Evolutionary conservation across 1,284 basidiomycete species (phyloP).

Genomic region (Irpex sp.): DNA sequence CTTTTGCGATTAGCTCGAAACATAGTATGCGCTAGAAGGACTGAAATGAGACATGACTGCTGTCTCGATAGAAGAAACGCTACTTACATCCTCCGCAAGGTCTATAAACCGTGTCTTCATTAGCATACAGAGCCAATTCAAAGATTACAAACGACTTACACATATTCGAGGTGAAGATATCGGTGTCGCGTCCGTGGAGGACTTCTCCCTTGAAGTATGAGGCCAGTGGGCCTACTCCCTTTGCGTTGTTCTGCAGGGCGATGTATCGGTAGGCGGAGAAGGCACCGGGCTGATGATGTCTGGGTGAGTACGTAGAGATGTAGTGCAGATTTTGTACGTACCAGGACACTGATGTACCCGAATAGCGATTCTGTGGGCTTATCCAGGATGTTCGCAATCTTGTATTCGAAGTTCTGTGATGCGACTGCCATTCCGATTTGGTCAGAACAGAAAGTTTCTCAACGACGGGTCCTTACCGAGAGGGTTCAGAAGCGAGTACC

Average conservation of each 20-base stretch:
- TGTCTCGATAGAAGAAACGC: neutral
- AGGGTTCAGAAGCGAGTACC: constrained; percentile 80
- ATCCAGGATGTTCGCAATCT: constrained; percentile 90
- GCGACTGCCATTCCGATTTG: constrained; percentile 53
- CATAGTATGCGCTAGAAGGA: constrained; percentile 82
- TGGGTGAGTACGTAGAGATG: neutral
- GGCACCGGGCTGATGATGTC: constrained; percentile 73
- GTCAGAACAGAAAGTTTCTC: no score
- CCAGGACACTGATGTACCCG: constrained; percentile 72
- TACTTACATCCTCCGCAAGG: constrained; percentile 78
- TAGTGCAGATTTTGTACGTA: neutral
- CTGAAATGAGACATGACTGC: constrained; percentile 3
- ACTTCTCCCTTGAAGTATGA: constrained; percentile 98
- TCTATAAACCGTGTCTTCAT: constrained; percentile 37
- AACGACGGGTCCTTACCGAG: constrained; percentile 49
- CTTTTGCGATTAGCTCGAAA: constrained; percentile 94
- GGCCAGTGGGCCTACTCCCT: constrained; percentile 85
- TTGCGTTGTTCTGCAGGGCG: constrained; percentile 85
- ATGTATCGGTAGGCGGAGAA: constrained; percentile 93
- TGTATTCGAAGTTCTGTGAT: constrained; percentile 94
- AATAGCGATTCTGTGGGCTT: constrained; percentile 94
- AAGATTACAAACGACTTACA: constrained; percentile 45
- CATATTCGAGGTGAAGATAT: constrained; percentile 95
- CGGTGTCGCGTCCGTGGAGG: constrained; percentile 85
- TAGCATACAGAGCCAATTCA: constrained; percentile 6